These are phyloP conservation scores for Coelastrella sp. DNA, from an alignment of 139 green algal species.

Conservation along the genomic window DNA sequence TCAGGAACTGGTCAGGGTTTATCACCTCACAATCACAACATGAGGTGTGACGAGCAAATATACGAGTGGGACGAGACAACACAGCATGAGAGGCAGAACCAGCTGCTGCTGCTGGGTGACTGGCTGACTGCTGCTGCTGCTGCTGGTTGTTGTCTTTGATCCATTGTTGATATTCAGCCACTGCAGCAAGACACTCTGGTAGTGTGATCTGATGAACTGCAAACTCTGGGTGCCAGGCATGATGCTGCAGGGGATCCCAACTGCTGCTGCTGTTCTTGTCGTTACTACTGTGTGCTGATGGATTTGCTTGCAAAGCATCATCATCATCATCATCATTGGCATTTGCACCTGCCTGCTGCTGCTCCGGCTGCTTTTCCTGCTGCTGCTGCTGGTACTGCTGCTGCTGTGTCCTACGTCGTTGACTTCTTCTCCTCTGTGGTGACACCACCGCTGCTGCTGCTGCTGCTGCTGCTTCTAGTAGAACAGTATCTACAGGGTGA, in stretches of 20 bases:
- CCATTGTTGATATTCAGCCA: conserved; percentile 1
- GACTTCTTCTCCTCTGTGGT: too few species aligned
- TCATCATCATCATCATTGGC: background rate
- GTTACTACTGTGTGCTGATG: too few species aligned
- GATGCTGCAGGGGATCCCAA: conserved; percentile 40
- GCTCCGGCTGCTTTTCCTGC: background rate
- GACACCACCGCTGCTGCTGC: background rate
- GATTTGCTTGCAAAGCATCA: too few species aligned
- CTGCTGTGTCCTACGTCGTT: background rate
- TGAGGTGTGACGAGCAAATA: conserved; percentile 58
- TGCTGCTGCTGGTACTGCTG: too few species aligned
- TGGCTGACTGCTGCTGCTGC: background rate
- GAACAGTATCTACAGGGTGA: background rate
- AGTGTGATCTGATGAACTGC: background rate
- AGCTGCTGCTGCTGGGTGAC: background rate
- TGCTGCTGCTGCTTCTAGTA: background rate
- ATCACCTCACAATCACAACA: conserved; percentile 40
- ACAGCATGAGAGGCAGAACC: background rate
- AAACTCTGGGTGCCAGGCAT: conserved; percentile 53
- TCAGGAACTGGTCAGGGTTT: background rate
- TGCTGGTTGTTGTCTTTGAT: background rate
- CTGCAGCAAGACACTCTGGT: conserved; percentile 29
- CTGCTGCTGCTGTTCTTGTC: background rate
- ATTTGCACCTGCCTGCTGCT: background rate
- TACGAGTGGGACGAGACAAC: background rate